Conservation (phyloP, 805 yeast genomes). For the Candida tammaniensis region DNA sequence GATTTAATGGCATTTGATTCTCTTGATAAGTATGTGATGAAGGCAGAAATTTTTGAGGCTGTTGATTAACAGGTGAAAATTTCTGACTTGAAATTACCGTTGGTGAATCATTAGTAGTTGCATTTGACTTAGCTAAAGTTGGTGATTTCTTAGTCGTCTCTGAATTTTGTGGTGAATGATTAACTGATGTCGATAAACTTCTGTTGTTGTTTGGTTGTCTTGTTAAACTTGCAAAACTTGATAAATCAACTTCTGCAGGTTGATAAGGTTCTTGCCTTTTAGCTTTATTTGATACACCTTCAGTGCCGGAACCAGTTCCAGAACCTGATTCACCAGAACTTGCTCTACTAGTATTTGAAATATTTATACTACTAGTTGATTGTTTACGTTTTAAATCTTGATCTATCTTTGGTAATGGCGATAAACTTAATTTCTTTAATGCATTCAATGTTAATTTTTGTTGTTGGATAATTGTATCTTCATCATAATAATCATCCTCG, state of each 20-base stretch:
- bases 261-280: conserved; percentile 32
- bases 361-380: conserved; percentile 3
- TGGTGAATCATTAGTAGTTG: conserved; percentile 2
- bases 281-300: not conserved
- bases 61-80: conserved; percentile 2
- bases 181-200: not conserved
- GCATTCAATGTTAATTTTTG: conserved; percentile 43
- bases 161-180: conserved; percentile 2
- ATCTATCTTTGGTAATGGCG: conserved; percentile 37
- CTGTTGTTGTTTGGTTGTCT: conserved; percentile 32
- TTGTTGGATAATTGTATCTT: conserved; percentile 37
- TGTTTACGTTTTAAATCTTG: conserved; percentile 14
- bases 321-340: not conserved
- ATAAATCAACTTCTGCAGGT: conserved; percentile 46
- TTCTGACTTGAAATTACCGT: conserved; percentile 2
- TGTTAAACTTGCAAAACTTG: conserved; percentile 43
- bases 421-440: conserved; percentile 39
- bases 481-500: conserved; percentile 27
- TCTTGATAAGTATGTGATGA: too few relatives aligned
- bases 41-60: not conserved
- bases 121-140: conserved; percentile 1
- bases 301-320: not conserved
- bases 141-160: not conserved
- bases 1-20: conserved; percentile 2
- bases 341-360: not conserved